Evolutionary conservation across 164 flowering plant genomes (phyloP).

Genomic region (Piper betle): DNA sequence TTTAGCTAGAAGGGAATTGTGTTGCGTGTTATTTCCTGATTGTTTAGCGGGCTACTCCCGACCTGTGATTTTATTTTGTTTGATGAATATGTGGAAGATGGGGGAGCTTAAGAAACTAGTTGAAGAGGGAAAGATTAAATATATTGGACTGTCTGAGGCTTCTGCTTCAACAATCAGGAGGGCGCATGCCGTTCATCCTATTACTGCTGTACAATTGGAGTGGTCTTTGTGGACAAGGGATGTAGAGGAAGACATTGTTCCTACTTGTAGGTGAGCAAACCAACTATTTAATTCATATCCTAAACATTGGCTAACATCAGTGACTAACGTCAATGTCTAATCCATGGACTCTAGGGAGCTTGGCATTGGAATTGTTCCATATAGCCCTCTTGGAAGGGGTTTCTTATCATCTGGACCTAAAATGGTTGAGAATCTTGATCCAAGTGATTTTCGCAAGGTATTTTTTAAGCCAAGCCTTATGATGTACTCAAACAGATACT

Average conservation of each 20-base stretch:
- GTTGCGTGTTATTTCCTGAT: no score
- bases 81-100: neutral
- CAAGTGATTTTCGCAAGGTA: neutral
- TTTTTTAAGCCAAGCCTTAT: neutral
- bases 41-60: no score
- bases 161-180: constrained; percentile 1
- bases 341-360: constrained; percentile 12
- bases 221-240: constrained; percentile 1
- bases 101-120: constrained; percentile 16
- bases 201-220: neutral
- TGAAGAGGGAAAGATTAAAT: constrained; percentile 15
- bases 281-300: neutral
- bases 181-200: neutral
- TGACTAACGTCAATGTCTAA: neutral
- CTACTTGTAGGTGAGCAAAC: neutral
- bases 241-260: neutral
- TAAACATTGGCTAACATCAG: neutral
- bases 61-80: neutral
- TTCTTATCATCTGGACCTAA: constrained; percentile 11
- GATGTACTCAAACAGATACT: no score
- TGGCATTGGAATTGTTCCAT: constrained; percentile 26
- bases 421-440: constrained; percentile 4
- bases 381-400: constrained; percentile 23
- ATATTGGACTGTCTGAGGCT: constrained; percentile 1
- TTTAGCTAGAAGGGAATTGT: no score